These are phyloP conservation scores for Heliosperma pusillum DNA, from an alignment of 148 eudicot genomes.

Conservation along the genomic window DNA sequence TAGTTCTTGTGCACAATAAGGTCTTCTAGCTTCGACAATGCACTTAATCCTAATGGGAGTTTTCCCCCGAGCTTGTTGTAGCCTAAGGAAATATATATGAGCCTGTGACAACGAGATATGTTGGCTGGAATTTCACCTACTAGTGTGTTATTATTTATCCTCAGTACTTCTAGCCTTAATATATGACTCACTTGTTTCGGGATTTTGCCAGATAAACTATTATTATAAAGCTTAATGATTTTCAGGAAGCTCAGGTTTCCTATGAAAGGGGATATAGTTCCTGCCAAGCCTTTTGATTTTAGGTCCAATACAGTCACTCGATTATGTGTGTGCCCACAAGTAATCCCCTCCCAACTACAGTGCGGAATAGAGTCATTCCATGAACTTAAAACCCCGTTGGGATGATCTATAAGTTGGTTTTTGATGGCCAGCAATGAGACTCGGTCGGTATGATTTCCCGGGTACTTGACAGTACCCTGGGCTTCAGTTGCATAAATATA, in stretches of 20 bases:
- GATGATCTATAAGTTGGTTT: slow-evolving; percentile 22
- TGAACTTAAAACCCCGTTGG: slow-evolving; percentile 17
- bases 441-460: not conserved
- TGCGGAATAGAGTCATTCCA: slow-evolving; percentile 41
- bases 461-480: too few species aligned
- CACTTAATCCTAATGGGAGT: not conserved
- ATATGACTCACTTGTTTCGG: slow-evolving; percentile 32
- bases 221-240: slow-evolving; percentile 16
- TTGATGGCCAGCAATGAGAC: slow-evolving; percentile 40
- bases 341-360: slow-evolving; percentile 40
- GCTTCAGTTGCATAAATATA: too few species aligned
- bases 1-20: slow-evolving; percentile 12
- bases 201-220: slow-evolving; percentile 34
- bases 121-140: slow-evolving; percentile 22
- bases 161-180: slow-evolving; percentile 13
- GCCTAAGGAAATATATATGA: slow-evolving; percentile 4
- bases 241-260: slow-evolving; percentile 28
- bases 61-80: slow-evolving; percentile 27
- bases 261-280: slow-evolving; percentile 34
- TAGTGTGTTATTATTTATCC: slow-evolving; percentile 14
- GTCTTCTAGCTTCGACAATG: not conserved
- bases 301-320: slow-evolving; percentile 27
- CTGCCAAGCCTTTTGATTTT: slow-evolving; percentile 14
- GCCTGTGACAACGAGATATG: slow-evolving; percentile 23
- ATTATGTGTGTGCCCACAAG: slow-evolving; percentile 23